These are phyloP conservation scores for Pythium brachiatum DNA, from an alignment of 352 stramenopile species.

Conservation along the genomic window DNA sequence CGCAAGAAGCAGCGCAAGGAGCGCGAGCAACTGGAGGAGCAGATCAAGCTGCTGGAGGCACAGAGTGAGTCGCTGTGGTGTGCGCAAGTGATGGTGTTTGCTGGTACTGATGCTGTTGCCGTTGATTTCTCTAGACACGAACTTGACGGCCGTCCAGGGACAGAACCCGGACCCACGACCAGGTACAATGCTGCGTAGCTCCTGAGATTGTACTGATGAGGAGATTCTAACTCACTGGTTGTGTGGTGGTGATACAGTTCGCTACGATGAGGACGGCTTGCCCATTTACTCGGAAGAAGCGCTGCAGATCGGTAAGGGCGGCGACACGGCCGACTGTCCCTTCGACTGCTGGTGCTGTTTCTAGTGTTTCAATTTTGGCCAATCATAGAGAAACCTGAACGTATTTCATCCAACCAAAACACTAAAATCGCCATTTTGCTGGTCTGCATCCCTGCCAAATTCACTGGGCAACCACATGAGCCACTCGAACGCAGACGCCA, in stretches of 20 bases:
- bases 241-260: conserved; percentile 38
- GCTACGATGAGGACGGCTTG: conserved; percentile 83
- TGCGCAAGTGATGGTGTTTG: neutral
- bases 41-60: conserved; percentile 81
- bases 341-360: conserved; percentile 93
- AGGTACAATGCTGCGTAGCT: conserved; percentile 34
- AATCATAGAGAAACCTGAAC: conserved; percentile 16
- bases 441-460: neutral
- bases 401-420: conserved; percentile 17
- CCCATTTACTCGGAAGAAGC: conserved; percentile 86
- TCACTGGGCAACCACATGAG: conserved; percentile 2
- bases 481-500: neutral
- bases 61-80: conserved; percentile 49
- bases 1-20: conserved; percentile 46
- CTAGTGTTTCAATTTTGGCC: conserved; percentile 31
- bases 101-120: conserved; percentile 9
- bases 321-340: conserved; percentile 80
- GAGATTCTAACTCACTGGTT: conserved; percentile 1
- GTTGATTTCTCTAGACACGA: conserved; percentile 55
- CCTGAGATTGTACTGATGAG: too few relatives aligned
- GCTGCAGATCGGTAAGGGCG: conserved; percentile 81
- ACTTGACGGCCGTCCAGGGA: conserved; percentile 52
- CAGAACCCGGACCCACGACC: conserved; percentile 71
- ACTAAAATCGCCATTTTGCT: neutral
- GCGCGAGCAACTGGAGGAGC: conserved; percentile 61